These are phyloP conservation scores for Carex pumila DNA, from an alignment of 176 grass and related monocot species.

Conservation along the genomic window DNA sequence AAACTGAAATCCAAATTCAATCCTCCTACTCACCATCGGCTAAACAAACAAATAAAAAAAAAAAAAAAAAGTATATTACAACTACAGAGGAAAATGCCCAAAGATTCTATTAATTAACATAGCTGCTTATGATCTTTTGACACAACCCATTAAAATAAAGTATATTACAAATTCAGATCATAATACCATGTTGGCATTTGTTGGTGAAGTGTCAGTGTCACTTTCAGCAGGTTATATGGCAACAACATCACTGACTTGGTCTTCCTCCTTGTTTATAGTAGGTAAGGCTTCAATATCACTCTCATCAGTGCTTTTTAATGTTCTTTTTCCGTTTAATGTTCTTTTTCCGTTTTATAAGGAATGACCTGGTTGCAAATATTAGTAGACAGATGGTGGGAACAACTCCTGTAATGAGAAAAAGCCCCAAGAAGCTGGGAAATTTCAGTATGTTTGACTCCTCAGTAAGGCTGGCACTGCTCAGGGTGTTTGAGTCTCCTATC, in stretches of 20 bases:
- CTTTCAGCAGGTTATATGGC: background rate
- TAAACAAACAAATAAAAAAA: too few species aligned
- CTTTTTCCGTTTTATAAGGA: background rate
- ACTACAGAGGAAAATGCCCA: too few species aligned
- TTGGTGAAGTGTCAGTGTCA: background rate
- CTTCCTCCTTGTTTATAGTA: too few species aligned
- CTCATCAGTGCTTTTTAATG: background rate
- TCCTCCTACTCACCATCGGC: too few species aligned
- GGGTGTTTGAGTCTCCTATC: constrained; percentile 30
- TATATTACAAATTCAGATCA: background rate
- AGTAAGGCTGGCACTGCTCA: background rate
- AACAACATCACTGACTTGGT: too few species aligned
- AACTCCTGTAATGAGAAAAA: constrained; percentile 60
- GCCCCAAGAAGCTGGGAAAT: constrained; percentile 56
- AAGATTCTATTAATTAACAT: too few species aligned
- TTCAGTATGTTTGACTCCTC: constrained; percentile 35
- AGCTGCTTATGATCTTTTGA: background rate
- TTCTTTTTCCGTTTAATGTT: accelerated
- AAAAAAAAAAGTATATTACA: too few species aligned
- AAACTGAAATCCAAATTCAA: too few species aligned
- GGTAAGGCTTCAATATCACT: too few species aligned
- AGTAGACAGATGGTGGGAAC: constrained; percentile 13
- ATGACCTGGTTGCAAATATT: background rate
- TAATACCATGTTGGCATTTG: background rate
- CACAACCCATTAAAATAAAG: background rate